phyloP scores from a whole-genome alignment of 345 rosid species.

The Citrus mangshanensis region DNA sequence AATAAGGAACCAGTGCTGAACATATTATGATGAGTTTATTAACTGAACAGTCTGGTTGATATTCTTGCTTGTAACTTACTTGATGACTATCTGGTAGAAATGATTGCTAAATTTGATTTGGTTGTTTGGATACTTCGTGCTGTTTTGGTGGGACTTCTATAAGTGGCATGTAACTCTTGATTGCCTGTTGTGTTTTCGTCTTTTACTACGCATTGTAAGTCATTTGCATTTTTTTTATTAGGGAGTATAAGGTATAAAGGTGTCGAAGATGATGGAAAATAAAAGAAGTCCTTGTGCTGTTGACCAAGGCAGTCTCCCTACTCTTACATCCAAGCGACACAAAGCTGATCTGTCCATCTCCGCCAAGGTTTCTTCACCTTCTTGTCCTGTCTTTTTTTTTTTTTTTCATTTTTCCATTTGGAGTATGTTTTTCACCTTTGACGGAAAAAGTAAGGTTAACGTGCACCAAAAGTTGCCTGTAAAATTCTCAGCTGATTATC shows the following conservation, averaged over 20 bases:
- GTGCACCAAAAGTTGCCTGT: background rate
- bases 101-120: background rate
- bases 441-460: background rate
- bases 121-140: background rate
- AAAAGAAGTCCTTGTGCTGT: slow-evolving; percentile 69
- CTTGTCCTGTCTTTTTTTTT: background rate
- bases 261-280: slow-evolving; percentile 69
- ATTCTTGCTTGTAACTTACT: background rate
- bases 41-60: background rate
- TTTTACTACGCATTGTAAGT: slow-evolving; percentile 11
- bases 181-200: slow-evolving; percentile 5
- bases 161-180: slow-evolving; percentile 9
- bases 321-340: slow-evolving; percentile 67
- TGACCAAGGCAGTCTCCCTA: slow-evolving; percentile 49
- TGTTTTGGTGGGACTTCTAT: background rate
- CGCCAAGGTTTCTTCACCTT: slow-evolving; percentile 52
- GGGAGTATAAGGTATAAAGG: slow-evolving; percentile 40
- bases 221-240: slow-evolving; percentile 16
- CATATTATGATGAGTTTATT: background rate
- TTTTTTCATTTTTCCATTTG: background rate
- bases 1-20: background rate
- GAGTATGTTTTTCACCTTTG: background rate
- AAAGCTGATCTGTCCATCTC: slow-evolving; percentile 70
- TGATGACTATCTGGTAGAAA: background rate
- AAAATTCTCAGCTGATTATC: background rate